phyloP scores from a whole-genome alignment of 306 rosid genomes.

The Prinsepia uniflora region DNA sequence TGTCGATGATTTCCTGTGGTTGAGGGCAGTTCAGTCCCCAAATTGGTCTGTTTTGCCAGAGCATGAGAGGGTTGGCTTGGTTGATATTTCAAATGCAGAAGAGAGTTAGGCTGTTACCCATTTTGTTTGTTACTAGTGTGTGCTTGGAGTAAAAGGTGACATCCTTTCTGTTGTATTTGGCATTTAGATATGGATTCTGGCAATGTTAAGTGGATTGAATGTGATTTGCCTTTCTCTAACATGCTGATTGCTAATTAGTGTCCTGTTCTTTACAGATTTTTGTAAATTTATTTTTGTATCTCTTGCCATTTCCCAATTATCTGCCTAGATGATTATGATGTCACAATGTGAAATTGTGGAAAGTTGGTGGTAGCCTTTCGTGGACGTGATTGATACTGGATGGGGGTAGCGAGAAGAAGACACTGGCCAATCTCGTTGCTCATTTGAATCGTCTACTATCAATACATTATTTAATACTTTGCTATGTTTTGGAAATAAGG shows the following conservation, averaged over 20 bases:
- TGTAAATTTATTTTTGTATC: not conserved
- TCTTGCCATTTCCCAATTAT: not conserved
- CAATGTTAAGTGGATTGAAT: constrained; percentile 1
- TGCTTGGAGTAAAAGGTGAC: constrained; percentile 20
- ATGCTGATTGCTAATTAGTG: not conserved
- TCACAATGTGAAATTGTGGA: not conserved
- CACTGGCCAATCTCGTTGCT: not conserved
- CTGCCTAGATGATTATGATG: not conserved
- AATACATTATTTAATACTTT: not conserved
- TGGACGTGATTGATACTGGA: not conserved
- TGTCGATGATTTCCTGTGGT: constrained; percentile 89
- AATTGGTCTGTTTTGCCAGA: constrained; percentile 77
- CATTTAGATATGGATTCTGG: not conserved
- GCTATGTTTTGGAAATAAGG: not conserved
- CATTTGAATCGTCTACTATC: not conserved
- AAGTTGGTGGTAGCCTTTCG: not conserved
- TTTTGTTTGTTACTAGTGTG: constrained; percentile 8
- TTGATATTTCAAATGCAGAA: constrained; percentile 35
- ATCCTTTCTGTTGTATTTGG: not conserved
- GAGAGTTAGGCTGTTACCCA: constrained; percentile 23
- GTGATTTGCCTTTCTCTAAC: not conserved
- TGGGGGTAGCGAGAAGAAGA: not conserved
- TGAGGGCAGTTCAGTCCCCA: constrained; percentile 70
- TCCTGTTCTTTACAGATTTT: not conserved
- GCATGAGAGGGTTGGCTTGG: constrained; percentile 51